phyloP scores from a whole-genome alignment of 2,329 filamentous ascomycete species.

The Coniella lustricola region DNA sequence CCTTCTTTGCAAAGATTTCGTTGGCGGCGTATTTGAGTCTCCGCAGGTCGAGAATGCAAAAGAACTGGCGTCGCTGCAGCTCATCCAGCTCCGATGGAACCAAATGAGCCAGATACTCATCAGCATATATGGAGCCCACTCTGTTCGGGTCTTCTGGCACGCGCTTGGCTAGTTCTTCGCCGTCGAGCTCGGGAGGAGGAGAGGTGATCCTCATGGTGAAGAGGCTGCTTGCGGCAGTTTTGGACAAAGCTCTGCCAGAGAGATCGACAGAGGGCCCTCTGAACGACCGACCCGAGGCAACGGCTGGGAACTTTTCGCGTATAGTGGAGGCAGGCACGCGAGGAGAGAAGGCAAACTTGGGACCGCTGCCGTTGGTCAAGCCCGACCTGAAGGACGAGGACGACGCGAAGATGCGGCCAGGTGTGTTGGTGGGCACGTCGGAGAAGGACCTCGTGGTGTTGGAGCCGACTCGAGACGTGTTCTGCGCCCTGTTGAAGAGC shows the following conservation, averaged over 20 bases:
- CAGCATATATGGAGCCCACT: conserved; percentile 50
- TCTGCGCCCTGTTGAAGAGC: conserved; percentile 28
- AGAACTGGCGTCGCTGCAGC: conserved; percentile 54
- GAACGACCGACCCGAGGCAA: conserved; percentile 36
- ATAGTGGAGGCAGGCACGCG: conserved; percentile 36
- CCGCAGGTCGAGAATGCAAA: conserved; percentile 55
- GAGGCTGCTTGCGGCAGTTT: conserved; percentile 42
- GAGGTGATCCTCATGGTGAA: conserved; percentile 54
- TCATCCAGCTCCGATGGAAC: conserved; percentile 52
- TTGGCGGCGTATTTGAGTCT: conserved; percentile 55
- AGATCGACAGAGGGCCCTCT: conserved; percentile 41
- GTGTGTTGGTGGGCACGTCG: conserved; percentile 21
- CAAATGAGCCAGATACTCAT: conserved; percentile 50
- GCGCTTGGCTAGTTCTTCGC: conserved; percentile 46
- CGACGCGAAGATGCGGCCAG: conserved; percentile 28
- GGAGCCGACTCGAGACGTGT: conserved; percentile 24
- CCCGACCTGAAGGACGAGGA: conserved; percentile 16
- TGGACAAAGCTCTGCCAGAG: conserved; percentile 42
- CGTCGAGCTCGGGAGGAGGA: conserved; percentile 48
- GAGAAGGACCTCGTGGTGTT: conserved; percentile 16
- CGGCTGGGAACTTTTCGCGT: conserved; percentile 41
- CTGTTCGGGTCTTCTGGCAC: conserved; percentile 46
- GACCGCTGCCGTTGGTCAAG: conserved; percentile 21
- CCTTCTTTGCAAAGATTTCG: conserved; percentile 53
- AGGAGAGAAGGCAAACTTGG: conserved; percentile 35